Percentiles rank a stretch among this genome's conserved stretches.
These are phyloP conservation scores for Quercus wislizeni DNA, from an alignment of 306 rosid genomes.

Conservation along the genomic window DNA sequence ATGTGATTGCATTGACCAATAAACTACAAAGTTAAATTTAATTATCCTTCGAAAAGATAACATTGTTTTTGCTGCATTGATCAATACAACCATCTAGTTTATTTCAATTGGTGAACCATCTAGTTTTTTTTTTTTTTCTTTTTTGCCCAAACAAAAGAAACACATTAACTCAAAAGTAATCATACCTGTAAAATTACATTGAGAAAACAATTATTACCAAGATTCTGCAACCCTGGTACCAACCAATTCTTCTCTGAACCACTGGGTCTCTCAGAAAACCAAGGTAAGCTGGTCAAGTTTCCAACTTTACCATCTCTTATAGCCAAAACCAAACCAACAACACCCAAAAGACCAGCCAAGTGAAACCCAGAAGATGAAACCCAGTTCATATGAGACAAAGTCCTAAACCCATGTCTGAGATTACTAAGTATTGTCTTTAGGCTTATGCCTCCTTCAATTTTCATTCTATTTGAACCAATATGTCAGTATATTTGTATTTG, in stretches of 20 bases:
- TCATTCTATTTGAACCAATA: constrained; percentile 14
- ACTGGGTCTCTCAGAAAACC: constrained; percentile 23
- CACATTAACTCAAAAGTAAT: neutral
- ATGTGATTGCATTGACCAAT: no score
- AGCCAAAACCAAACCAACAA: constrained; percentile 46
- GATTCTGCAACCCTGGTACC: constrained; percentile 81
- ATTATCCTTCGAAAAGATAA: no score
- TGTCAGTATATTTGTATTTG: neutral
- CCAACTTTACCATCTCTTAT: constrained; percentile 37
- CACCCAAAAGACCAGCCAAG: constrained; percentile 43
- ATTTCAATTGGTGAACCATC: no score
- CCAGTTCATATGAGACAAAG: constrained; percentile 21
- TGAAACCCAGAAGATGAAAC: constrained; percentile 33
- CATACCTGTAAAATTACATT: constrained; percentile 86
- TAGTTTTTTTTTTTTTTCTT: no score
- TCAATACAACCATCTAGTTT: no score
- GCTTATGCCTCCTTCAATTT: constrained; percentile 22
- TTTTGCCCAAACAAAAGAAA: neutral
- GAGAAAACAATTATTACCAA: constrained; percentile 76
- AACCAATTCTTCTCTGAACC: constrained; percentile 19
- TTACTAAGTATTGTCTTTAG: constrained; percentile 26
- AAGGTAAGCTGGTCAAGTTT: constrained; percentile 30
- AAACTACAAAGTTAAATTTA: no score
- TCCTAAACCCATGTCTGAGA: constrained; percentile 27
- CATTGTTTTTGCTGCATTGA: no score